A percentile compares a stretch with the other conserved stretches of the same genome.
Evolutionary conservation across 2,329 filamentous ascomycete genomes (phyloP).

Genomic region (Dactylellina haptotyla): DNA sequence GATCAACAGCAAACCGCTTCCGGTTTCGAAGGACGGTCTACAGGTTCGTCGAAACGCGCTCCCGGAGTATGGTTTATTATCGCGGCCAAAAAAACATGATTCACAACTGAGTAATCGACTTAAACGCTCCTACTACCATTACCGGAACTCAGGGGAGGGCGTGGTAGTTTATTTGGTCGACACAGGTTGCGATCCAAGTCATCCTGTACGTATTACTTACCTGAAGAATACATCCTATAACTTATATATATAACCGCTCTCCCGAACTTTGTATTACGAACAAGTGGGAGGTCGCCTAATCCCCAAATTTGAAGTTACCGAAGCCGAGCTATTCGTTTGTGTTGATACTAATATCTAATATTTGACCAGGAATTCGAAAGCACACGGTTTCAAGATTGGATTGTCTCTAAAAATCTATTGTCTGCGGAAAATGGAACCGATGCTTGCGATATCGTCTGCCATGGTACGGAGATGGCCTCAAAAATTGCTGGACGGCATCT

Average conservation of each 20-base stretch:
- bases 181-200: background rate
- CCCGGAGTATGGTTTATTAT: background rate
- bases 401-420: background rate
- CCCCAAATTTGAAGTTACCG: no score
- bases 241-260: background rate
- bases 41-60: background rate
- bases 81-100: background rate
- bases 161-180: constrained; percentile 14
- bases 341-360: no score
- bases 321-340: no score
- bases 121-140: constrained; percentile 12
- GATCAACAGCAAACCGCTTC: no score
- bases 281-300: no score
- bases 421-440: background rate
- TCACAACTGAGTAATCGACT: background rate
- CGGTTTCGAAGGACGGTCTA: background rate
- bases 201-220: constrained; percentile 5
- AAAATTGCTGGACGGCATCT: no score
- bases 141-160: constrained; percentile 4
- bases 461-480: background rate
- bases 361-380: constrained; percentile 3
- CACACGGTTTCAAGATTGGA: background rate
- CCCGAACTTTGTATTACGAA: no score
- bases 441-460: background rate
- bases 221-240: no score